Base-by-base conservation (phyloP, 129 eudicot genomes). In the Flaveria sonorensis region DNA sequence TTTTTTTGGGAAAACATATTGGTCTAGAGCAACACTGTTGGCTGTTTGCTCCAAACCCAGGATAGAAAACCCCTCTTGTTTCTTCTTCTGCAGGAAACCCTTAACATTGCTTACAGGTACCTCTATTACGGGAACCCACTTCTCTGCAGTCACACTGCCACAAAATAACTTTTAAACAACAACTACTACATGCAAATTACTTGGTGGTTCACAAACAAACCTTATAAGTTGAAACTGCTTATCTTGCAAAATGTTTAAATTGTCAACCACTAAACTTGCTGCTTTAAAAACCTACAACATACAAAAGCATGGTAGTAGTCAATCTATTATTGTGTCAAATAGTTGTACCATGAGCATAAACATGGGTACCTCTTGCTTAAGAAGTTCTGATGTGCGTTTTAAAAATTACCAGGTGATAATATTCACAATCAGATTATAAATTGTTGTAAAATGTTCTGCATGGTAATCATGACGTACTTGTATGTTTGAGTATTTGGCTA, bases 41-140 rank as follows among this genome's bases (percentile, higher is more conserved):
- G 99, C 99, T 13, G 99, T 95, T 84, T 95, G 97, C 91, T 95
- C 99, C 64, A 95, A 83, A 61, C 99, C 99, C 80, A 95, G 48
- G 61, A 92, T 75, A 66, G 95, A 83, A 75, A 77, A 95, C 4
- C 99, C 99, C 53, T 91, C 95, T 60, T 63, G 77, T 75, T 89
- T 88, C 90, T 95, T 92, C 79, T 89, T 89, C 86, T 89, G 92
- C 84, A 95, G 79, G 88, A 83, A 95, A 64, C 76, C 77, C 85
- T 78, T 89, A 71, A 95, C 82, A 82, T 86, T 95, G 77, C 83
- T 89, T 36, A 86, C 93, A 23, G 99, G 97, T 53, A 95, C 94
- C 85, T 95, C 99, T 36, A 88, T 70, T 59, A 89, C 72, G 39
- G 99, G 99, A 24, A 95, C 89, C 99, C 99, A 95, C 79, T 95